phyloP scores from a whole-genome alignment of 2,329 filamentous ascomycete species.

The Alternaria ethzedia region DNA sequence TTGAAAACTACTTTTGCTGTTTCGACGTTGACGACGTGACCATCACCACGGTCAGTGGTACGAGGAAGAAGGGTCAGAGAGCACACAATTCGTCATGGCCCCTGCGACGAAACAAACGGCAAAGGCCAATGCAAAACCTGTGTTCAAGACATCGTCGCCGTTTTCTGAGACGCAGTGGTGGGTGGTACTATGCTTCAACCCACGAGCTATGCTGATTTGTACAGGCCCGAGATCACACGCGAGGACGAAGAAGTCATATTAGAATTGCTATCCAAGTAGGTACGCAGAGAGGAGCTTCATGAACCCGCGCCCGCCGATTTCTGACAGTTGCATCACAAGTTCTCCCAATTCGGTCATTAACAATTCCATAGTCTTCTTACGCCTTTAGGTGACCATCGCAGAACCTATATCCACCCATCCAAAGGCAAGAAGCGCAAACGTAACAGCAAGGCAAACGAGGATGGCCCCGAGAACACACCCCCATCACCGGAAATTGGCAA shows the following conservation, averaged over 20 bases:
- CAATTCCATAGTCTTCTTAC: constrained; percentile 60
- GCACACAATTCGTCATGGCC: constrained; percentile 23
- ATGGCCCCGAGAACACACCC: constrained; percentile 26
- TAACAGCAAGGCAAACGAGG: constrained; percentile 8
- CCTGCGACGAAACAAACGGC: constrained; percentile 9
- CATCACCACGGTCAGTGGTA: not conserved
- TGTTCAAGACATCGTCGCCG: constrained; percentile 71
- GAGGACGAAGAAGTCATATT: constrained; percentile 69
- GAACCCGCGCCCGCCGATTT: not conserved
- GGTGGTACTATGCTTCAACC: constrained; percentile 10
- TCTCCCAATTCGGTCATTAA: not conserved
- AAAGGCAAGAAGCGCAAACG: constrained; percentile 62
- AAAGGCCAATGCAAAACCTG: constrained; percentile 53
- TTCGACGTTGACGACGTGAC: not conserved
- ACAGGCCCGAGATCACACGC: constrained; percentile 66
- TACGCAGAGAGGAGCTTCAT: constrained; percentile 14
- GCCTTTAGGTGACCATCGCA: constrained; percentile 69
- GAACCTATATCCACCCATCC: constrained; percentile 61
- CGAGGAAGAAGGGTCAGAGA: not conserved
- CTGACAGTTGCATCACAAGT: not conserved
- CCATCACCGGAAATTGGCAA: constrained; percentile 59
- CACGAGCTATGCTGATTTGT: constrained; percentile 8
- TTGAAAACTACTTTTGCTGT: not conserved
- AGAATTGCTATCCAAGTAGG: constrained; percentile 71
- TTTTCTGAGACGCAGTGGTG: constrained; percentile 69